Evolutionary conservation across 2,329 filamentous ascomycete genomes (phyloP), one percentile per base, ranked within the genome.

Genomic region (Exophiala sp.): DNA sequence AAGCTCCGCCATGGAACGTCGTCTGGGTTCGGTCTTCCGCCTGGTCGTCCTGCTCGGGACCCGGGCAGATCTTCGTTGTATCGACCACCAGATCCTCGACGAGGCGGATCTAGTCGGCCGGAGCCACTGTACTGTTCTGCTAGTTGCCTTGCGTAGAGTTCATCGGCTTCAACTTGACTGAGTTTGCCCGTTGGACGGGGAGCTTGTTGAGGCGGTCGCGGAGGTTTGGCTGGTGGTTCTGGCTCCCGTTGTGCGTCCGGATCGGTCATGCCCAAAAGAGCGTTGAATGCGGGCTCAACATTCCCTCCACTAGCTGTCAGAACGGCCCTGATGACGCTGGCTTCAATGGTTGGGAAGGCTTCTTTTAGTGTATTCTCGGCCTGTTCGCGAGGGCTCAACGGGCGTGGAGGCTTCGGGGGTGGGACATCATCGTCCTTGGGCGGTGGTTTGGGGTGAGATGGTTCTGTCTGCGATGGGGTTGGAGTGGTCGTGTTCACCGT

Each of bases 241-340:
- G 64, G 63, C 52, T 82, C 79, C 51, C 75, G 73, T 52, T 76
- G 73, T n/a, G 85, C 83, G 65, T 85, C 83, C 5, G 86, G 86
- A 63, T 89, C 86, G 55, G 85, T 88, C 77, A 55, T 75, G 88
- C 87, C 86, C 38, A 98, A 77, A 37, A 98, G 77, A 29, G 93
- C 93, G 70, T 96, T 93, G 72, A 98, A 98, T 11, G 93, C 91
- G 24, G 88, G 86, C 68, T 98, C 93, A 41, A 97, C 83, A 63
- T 85, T 82, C 52, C 90, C 91, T 51, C 83, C 78, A 66, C 93
- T 97, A 11, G 93, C 93, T 19, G 80, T 77, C 57, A 98, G 72
- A 0, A 98, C 86, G 23, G 93, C 93, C 68, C 84, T 95, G 67
- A 98, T 80, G 40, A 98, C 85, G 38, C 81, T 68, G 6, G 72